phyloP scores from a whole-genome alignment of 352 stramenopile genomes.

The Pythium apleroticum region DNA sequence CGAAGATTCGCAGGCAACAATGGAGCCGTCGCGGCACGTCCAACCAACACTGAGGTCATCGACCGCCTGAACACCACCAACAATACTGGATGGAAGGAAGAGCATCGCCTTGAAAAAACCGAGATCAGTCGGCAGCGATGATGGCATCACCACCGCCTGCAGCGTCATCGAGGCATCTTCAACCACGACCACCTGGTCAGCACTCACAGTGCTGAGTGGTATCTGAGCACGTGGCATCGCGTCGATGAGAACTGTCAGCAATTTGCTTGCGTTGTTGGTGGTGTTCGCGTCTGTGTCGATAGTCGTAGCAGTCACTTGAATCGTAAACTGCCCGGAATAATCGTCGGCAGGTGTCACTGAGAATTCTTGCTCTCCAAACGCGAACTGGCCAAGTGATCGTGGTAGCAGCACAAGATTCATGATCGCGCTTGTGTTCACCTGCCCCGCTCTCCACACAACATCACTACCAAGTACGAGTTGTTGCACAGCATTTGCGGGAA shows the following conservation, averaged over 20 bases:
- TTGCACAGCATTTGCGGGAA: slow-evolving; percentile 7
- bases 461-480: slow-evolving; percentile 4
- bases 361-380: slow-evolving; percentile 1
- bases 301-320: slow-evolving; percentile 11
- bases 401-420: neutral
- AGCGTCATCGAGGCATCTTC: slow-evolving; percentile 10
- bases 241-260: neutral
- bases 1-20: slow-evolving; percentile 2
- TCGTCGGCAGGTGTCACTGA: slow-evolving; percentile 13
- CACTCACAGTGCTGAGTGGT: slow-evolving; percentile 1
- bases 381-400: neutral
- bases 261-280: neutral
- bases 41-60: neutral
- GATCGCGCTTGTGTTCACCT: neutral
- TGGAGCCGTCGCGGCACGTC: slow-evolving; percentile 6
- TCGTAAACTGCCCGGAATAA: slow-evolving; percentile 8
- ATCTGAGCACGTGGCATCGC: slow-evolving; percentile 17
- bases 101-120: slow-evolving; percentile 17
- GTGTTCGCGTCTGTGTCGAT: neutral
- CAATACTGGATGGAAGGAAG: slow-evolving; percentile 10
- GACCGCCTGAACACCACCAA: neutral
- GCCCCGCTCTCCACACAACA: slow-evolving; percentile 6
- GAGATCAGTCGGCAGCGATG: neutral
- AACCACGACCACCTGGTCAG: neutral
- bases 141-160: neutral